Percentiles rank a stretch among this genome's conserved stretches.
These are phyloP conservation scores for Iberis amara DNA, from an alignment of 441 rosid species.

Conservation along the genomic window DNA sequence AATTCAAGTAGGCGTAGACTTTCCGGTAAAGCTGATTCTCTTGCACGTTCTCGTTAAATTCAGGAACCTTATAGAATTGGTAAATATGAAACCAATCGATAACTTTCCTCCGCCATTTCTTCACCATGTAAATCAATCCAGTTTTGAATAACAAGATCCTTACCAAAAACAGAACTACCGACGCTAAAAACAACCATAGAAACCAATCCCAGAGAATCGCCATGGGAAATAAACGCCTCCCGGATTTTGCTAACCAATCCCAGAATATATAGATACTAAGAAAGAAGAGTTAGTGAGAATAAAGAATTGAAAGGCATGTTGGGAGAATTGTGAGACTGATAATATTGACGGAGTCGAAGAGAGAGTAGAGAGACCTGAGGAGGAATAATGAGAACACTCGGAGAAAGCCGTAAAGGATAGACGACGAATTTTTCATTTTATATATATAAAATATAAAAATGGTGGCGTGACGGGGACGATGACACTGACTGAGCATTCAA, in stretches of 20 bases:
- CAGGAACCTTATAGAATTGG: constrained; percentile 67
- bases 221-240: constrained; percentile 23
- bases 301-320: constrained; percentile 20
- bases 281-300: background rate
- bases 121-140: constrained; percentile 49
- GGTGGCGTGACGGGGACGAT: background rate
- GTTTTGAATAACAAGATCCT: constrained; percentile 54
- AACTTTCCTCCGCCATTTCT: constrained; percentile 45
- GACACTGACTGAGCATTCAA: background rate
- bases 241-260: background rate
- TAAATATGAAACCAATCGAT: constrained; percentile 55
- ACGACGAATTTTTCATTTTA: background rate
- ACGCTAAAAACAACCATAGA: constrained; percentile 21
- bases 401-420: background rate
- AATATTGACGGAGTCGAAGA: too few species aligned
- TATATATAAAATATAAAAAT: too few species aligned
- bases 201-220: constrained; percentile 33
- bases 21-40: constrained; percentile 55
- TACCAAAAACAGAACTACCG: constrained; percentile 32
- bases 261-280: background rate
- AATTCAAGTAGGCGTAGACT: constrained; percentile 56
- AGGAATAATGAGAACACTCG: background rate
- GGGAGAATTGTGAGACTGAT: background rate
- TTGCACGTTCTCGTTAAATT: constrained; percentile 54
- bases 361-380: background rate